Evolutionary conservation across 176 grass and related monocot species (phyloP), one percentile per base, ranked within the genome.

Genomic region (Avena atlantica): DNA sequence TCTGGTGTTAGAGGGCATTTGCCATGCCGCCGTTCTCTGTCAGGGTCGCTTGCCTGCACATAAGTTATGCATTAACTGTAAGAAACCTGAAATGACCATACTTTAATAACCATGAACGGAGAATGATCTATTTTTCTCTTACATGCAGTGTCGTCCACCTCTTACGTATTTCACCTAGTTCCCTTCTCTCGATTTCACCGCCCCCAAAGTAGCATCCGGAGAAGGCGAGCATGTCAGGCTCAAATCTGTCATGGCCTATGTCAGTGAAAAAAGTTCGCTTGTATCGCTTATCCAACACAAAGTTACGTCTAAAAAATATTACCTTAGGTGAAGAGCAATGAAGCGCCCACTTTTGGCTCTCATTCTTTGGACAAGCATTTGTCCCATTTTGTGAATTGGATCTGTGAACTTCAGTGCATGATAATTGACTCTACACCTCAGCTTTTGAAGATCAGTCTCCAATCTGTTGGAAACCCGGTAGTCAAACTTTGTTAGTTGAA

Each of bases 191-290:
- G 34, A 90, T 93, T 12, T 99, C 92, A 19, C 97, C 97, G 85
- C 97, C 97, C 55, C 94, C 97, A 70, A 93, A 99, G 85, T 96
- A 99, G 86, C 94, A 99, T 60, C 94, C 97, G 6, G 97, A 96
- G 87, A 99, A 99, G 66, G 97, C 94, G n/a, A 99, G 94, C 94
- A 99, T 99, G 83, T 99, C 97, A 63, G 94, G 87, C 75, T 99
- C 97, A 90, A 99, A 99, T 89, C 97, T 99, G 89, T 76, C 84
- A 74, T 65, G 72, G 24, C 25, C 60, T 62, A 55, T 20, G 78
- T 37, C 17, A 9, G 64, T 47, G 44, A 79, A 53, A 8, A 81
- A 5, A 76, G 62, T 81, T 81, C 29, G 70, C 21, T 12, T 29
- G 19, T 29, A 57, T 29, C 24, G 19, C 24, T 2, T 81, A 62